Percentiles rank a stretch among this genome's conserved stretches.
Evolutionary conservation across 129 eudicot genomes (phyloP).

Genomic region (Gnaphalium uliginosum): DNA sequence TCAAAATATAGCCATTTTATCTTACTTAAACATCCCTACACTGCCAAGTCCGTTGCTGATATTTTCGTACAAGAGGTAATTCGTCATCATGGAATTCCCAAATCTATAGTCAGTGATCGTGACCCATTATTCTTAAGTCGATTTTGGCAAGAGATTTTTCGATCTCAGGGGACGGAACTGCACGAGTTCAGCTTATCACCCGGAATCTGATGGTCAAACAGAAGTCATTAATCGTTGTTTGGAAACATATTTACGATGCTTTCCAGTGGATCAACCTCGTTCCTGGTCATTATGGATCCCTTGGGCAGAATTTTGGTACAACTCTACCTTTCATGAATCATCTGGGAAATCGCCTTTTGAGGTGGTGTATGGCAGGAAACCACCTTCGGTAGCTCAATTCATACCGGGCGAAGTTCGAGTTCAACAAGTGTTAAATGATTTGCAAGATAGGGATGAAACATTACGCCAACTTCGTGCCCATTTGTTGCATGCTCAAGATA

Average conservation of each 20-base stretch:
- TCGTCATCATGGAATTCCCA: neutral
- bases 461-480: too few species aligned
- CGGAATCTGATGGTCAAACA: neutral
- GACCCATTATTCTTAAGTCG: neutral
- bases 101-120: neutral
- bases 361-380: neutral
- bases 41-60: neutral
- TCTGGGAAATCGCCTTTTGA: neutral
- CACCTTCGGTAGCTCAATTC: neutral
- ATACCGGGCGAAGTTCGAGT: neutral
- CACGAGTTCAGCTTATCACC: neutral
- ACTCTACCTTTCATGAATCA: neutral
- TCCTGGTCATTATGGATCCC: neutral
- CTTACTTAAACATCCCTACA: neutral
- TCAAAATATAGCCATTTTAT: neutral
- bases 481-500: too few species aligned
- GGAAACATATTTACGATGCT: too few species aligned
- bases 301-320: conserved; percentile 3
- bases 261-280: neutral
- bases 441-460: too few species aligned
- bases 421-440: too few species aligned
- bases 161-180: too few species aligned
- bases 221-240: too few species aligned
- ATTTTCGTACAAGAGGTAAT: neutral
- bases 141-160: conserved; percentile 1